A percentile compares a stretch with the other conserved stretches of the same genome.
Conservation (phyloP, 2,329 filamentous ascomycete species). For the Harringtonia aguacate region DNA sequence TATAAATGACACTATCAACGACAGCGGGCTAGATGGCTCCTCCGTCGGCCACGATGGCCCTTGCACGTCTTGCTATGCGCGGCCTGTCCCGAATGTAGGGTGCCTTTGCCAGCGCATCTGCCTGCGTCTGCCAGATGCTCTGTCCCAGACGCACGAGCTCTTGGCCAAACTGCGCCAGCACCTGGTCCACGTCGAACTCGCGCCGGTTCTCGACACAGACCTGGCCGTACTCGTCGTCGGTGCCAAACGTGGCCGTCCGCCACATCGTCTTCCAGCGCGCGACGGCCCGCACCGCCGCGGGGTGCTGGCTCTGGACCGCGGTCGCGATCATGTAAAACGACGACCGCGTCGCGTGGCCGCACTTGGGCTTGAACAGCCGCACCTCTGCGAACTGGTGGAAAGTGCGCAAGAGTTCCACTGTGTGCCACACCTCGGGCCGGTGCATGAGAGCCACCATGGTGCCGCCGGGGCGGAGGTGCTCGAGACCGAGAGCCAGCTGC, state of each 20-base stretch:
- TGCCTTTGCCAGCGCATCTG: constrained; percentile 12
- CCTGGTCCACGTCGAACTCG: constrained; percentile 11
- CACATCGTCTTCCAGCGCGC: constrained; percentile 28
- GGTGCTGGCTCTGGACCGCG: constrained; percentile 22
- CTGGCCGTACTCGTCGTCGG: constrained; percentile 14
- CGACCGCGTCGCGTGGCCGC: constrained; percentile 27
- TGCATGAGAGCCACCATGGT: constrained; percentile 42
- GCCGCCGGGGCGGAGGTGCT: constrained; percentile 32
- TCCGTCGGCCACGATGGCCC: too few relatives aligned
- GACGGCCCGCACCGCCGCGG: constrained; percentile 24
- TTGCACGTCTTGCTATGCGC: too few relatives aligned
- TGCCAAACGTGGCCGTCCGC: constrained; percentile 26
- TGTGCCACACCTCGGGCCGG: constrained; percentile 30
- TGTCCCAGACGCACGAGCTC: constrained; percentile 19
- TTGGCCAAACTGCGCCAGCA: constrained; percentile 25
- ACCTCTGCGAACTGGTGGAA: constrained; percentile 32
- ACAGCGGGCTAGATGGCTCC: too few relatives aligned
- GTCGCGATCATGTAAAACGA: constrained; percentile 44
- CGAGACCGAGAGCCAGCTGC: constrained; percentile 34
- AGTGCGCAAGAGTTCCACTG: constrained; percentile 22
- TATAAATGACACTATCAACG: too few relatives aligned
- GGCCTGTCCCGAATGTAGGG: background rate
- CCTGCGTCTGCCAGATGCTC: constrained; percentile 24
- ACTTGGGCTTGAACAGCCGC: constrained; percentile 31
- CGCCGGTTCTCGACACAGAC: constrained; percentile 8